Evolutionary conservation across 495 filamentous ascomycete species (phyloP), one percentile per base, ranked within the genome.

Genomic region (Acidomyces sp.): DNA sequence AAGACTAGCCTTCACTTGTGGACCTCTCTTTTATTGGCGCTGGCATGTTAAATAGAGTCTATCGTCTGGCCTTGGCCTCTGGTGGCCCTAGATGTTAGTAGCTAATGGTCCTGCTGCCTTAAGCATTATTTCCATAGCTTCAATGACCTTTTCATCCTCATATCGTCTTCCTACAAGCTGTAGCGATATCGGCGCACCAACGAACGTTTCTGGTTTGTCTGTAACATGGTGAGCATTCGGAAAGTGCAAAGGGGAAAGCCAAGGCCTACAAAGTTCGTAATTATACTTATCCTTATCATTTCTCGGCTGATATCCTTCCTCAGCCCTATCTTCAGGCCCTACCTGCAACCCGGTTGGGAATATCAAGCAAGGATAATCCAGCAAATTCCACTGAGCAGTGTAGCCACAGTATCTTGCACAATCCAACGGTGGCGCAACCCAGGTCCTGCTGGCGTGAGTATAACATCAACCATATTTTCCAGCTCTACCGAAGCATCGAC

Each of bases 381-480:
- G 32, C 24, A 42, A 11, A 23, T 51, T 51, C 42, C 41, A 51
- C 25, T 37, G 42, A 1, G 37, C 22, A 1, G 37, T 46, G 24
- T 51, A 51, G 10, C 38, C 32, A 36, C 42, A 51, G 19, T 51
- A 51, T 19, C 33, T 24, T 10, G 42, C 17, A 24, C 25, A 31
- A 15, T 42, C 37, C 17, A 20, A 33, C 23, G 37, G 42, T 10
- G 48, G 43, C n/a, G 48, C 48, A n/a, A 41, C 7, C 37, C 36
- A 4, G 48, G 48, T 17, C 42, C 48, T 1, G 33, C 28, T 1
- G 48, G 48, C 4, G 36, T 41, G 0, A 90, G 62, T 31, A 90
- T 74, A 3, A 78, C 78, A 61, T 87, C 82, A 3, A 56, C 48
- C 37, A 39, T 42, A 27, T 43, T 39, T 9, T 33, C 33, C 28